Evolutionary conservation across 1,139 yeast genomes (phyloP).

Genomic region (Lodderomyces theae): DNA sequence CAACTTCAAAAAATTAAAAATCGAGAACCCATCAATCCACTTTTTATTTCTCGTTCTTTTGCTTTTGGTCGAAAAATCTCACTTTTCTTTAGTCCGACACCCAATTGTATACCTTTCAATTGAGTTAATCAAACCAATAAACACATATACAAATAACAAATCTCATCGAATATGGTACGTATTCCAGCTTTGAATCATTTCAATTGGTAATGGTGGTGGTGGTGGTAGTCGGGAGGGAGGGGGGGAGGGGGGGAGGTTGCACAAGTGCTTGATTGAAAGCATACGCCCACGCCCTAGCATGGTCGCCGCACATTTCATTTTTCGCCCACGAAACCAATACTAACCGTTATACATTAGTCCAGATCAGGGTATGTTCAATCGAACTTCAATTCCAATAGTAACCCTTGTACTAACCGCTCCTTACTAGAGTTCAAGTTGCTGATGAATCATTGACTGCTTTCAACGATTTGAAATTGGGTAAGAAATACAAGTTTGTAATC

Average conservation of each 20-base stretch:
- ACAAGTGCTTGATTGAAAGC: too few species aligned
- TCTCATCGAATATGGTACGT: slow-evolving; percentile 7
- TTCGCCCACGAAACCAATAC: slow-evolving; percentile 12
- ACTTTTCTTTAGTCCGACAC: too few species aligned
- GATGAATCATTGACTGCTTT: slow-evolving; percentile 92
- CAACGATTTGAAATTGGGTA: slow-evolving; percentile 94
- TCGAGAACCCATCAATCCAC: too few species aligned
- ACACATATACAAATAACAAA: background rate
- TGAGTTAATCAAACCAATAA: background rate
- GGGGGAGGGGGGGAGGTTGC: too few species aligned
- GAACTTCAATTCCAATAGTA: background rate
- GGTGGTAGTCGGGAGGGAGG: too few species aligned
- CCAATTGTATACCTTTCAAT: too few species aligned
- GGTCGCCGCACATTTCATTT: too few species aligned
- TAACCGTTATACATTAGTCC: slow-evolving; percentile 37
- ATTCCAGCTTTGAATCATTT: background rate
- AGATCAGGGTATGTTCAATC: slow-evolving; percentile 60
- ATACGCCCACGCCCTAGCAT: too few species aligned
- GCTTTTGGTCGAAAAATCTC: too few species aligned
- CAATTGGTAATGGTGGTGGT: background rate
- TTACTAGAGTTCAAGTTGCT: slow-evolving; percentile 80
- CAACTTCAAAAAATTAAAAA: too few species aligned
- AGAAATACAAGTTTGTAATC: slow-evolving; percentile 80
- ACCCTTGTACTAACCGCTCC: slow-evolving; percentile 20
- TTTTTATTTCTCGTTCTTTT: too few species aligned